Evolutionary conservation across 805 yeast genomes (phyloP).

Genomic region (Vanderwaltozyma polyspora): DNA sequence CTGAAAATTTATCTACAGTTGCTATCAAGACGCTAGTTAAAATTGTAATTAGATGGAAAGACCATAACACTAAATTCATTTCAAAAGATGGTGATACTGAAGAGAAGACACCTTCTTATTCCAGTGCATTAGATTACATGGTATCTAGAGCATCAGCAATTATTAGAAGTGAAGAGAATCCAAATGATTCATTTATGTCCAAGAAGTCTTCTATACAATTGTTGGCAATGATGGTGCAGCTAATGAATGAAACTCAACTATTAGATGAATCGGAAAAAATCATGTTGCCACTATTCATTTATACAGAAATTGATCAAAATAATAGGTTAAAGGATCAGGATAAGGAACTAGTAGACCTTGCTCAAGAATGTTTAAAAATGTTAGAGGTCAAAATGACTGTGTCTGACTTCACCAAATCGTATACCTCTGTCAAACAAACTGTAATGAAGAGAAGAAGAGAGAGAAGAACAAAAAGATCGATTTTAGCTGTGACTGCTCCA

Average conservation of each 20-base stretch:
- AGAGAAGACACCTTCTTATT: conserved; percentile 13
- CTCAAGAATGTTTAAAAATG: conserved; percentile 57
- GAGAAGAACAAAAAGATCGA: conserved; percentile 64
- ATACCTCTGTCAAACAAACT: conserved; percentile 49
- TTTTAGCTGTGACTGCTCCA: conserved; percentile 67
- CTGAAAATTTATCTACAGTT: conserved; percentile 52
- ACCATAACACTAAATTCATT: conserved; percentile 30
- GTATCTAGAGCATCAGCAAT: conserved; percentile 50
- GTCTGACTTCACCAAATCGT: conserved; percentile 50
- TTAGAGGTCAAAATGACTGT: conserved; percentile 62
- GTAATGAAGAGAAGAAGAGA: conserved; percentile 59
- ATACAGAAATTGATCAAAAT: conserved; percentile 30
- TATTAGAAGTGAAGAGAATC: conserved; percentile 53
- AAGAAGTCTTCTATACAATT: conserved; percentile 63
- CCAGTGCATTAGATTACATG: conserved; percentile 28
- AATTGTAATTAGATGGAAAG: conserved; percentile 53
- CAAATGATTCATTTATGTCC: conserved; percentile 42
- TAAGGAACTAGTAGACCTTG: conserved; percentile 40
- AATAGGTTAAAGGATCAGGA: conserved; percentile 29
- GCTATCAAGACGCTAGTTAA: conserved; percentile 55
- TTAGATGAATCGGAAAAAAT: conserved; percentile 35
- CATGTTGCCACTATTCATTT: conserved; percentile 43
- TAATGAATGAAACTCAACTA: conserved; percentile 35
- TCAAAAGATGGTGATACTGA: conserved; percentile 21
- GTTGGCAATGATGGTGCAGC: conserved; percentile 50